phyloP scores from a whole-genome alignment of 164 flowering plant species.

The Santalum album region DNA sequence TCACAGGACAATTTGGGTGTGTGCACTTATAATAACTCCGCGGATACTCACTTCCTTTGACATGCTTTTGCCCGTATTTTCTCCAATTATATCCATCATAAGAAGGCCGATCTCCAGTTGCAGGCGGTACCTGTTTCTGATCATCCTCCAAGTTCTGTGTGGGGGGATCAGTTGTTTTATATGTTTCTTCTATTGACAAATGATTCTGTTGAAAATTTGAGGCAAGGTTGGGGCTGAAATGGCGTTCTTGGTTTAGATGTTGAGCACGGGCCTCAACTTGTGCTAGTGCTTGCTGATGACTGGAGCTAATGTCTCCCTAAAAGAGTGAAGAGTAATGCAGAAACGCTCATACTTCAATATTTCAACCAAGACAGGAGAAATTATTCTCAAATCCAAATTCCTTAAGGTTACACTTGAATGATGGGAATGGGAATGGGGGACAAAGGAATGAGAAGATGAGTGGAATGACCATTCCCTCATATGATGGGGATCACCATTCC shows the following conservation, averaged over 20 bases:
- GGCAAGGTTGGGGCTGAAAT: constrained; percentile 16
- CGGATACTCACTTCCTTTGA: constrained; percentile 92
- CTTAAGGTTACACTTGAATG: too few relatives aligned
- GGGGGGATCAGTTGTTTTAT: constrained; percentile 21
- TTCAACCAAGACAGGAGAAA: not conserved
- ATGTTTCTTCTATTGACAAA: constrained; percentile 20
- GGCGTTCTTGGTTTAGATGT: constrained; percentile 20
- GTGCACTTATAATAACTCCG: constrained; percentile 94
- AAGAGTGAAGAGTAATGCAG: constrained; percentile 7
- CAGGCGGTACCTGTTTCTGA: constrained; percentile 19
- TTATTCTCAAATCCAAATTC: too few relatives aligned
- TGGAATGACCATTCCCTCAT: too few relatives aligned
- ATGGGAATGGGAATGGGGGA: too few relatives aligned
- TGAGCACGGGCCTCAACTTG: constrained; percentile 24
- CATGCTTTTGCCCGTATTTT: constrained; percentile 97
- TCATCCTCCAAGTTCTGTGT: constrained; percentile 30
- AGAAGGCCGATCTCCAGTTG: constrained; percentile 46
- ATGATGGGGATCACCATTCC: too few relatives aligned
- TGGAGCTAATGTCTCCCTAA: constrained; percentile 45
- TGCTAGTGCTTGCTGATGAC: constrained; percentile 21
- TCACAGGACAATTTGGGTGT: constrained; percentile 81
- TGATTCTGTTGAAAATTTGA: constrained; percentile 22
- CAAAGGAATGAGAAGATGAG: too few relatives aligned
- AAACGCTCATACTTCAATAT: not conserved
- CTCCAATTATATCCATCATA: constrained; percentile 97